Evolutionary conservation across 495 filamentous ascomycete species (phyloP), one percentile per base, ranked within the genome.

Genomic region (Xylaria cubensis): DNA sequence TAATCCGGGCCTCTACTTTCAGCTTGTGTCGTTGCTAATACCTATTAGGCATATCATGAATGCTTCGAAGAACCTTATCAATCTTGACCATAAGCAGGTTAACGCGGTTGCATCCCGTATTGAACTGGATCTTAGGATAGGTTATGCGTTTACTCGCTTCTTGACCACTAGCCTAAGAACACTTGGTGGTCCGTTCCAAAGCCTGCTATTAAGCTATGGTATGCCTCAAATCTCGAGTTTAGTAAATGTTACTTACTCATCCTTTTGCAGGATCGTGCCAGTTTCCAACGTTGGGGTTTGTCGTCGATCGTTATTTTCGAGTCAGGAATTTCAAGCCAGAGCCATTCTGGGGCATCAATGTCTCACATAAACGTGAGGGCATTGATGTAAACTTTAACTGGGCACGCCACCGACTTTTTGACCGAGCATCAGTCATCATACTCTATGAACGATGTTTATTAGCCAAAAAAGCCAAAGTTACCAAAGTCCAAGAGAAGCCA

Each of bases 201-300:
- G 88, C 0, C 86, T 89, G 65, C 73, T 93, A 19, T 87, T 99
- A 36, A 97, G 94, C 80, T 99, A 98, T 81, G 96, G 94, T 95
- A 81, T 84, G 75, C 70, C 12, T 39, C 42, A n/a, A 82, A 26
- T n/a, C 63, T 39, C 9, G 36, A 56, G 36, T 62, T 64, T 3
- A 10, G 24, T 70, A 26, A 7, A n/a, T 17, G 44, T n/a, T 51
- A 13, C 55, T 53, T n/a, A 56, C 51, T 70, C 26, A 55, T 58
- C 15, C 69, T 69, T 63, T 59, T 5, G 15, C 65, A 96, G 93
- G 95, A 19, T 97, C 94, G 15, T 99, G 96, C 71, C 96, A 99
- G 82, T 99, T 99, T 77, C 96, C 96, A 15, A 98, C 97, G 0
- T 84, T 99, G 15, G 96, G 96, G 3, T 99, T 99, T 74, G 94